Evolutionary conservation across 768 basidiomycete species (phyloP).

Genomic region (Tephrocybe sp.): DNA sequence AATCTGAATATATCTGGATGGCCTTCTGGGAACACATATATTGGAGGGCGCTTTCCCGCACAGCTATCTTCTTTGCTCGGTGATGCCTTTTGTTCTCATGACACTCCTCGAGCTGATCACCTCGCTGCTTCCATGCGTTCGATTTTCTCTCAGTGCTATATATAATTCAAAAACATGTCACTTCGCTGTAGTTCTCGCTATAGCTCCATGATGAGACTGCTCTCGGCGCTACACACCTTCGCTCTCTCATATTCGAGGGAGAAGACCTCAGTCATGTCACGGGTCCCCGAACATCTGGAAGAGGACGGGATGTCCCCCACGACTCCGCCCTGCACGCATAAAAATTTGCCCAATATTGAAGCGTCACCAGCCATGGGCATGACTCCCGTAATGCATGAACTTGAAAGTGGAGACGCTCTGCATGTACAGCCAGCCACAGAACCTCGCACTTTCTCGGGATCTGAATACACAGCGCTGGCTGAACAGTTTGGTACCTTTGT

Average conservation of each 20-base stretch:
- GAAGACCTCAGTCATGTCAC: background rate
- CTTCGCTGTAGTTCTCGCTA: too few species aligned
- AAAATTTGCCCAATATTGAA: background rate
- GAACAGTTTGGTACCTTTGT: constrained; percentile 11
- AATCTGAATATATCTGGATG: too few species aligned
- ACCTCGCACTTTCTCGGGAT: background rate
- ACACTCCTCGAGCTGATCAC: too few species aligned
- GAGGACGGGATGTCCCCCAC: background rate
- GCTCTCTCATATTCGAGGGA: background rate
- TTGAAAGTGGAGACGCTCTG: background rate
- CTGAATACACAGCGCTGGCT: constrained; percentile 7
- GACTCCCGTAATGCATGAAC: background rate
- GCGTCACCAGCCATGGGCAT: background rate
- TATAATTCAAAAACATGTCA: too few species aligned
- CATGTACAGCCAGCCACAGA: background rate
- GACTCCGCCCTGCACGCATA: background rate
- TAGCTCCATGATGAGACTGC: background rate
- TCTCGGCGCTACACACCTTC: too few species aligned
- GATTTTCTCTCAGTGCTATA: too few species aligned
- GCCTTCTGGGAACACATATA: too few species aligned
- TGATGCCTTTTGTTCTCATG: too few species aligned
- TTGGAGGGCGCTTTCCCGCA: too few species aligned
- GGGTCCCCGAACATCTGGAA: background rate
- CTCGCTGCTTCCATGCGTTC: too few species aligned
- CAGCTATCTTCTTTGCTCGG: too few species aligned